Conservation (phyloP, 192 early-diverging fungal genomes). For the Coemansia sp. region DNA sequence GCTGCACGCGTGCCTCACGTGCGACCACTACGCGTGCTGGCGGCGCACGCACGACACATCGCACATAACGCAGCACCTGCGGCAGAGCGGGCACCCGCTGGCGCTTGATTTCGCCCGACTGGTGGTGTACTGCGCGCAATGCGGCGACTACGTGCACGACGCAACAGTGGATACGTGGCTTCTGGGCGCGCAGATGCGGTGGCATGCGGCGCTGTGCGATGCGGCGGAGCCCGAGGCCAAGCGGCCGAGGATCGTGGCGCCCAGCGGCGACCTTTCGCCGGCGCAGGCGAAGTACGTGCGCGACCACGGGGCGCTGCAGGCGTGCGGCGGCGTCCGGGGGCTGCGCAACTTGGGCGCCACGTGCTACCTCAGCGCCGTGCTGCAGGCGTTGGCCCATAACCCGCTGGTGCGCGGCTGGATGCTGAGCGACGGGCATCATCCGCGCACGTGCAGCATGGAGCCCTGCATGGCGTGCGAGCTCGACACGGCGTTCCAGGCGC, state of each 20-base stretch:
- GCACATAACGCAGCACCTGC: constrained; percentile 27
- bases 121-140: constrained; percentile 68
- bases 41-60: constrained; percentile 27
- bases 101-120: constrained; percentile 74
- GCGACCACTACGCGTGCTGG: constrained; percentile 79
- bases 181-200: constrained; percentile 43
- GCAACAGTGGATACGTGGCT: constrained; percentile 59
- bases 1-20: constrained; percentile 78
- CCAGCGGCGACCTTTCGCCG: constrained; percentile 23
- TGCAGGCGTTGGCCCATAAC: constrained; percentile 91
- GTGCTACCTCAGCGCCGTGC: constrained; percentile 93
- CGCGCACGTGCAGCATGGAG: constrained; percentile 55
- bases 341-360: constrained; percentile 91
- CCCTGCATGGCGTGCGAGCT: constrained; percentile 94
- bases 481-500: constrained; percentile 74
- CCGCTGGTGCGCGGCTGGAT: constrained; percentile 87
- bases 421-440: constrained; percentile 85
- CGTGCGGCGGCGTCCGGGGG: constrained; percentile 74
- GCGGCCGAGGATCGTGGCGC: constrained; percentile 33
- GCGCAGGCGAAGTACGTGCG: constrained; percentile 37
- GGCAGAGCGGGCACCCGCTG: constrained; percentile 27
- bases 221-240: constrained; percentile 33
- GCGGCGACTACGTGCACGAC: constrained; percentile 87
- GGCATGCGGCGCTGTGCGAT: constrained; percentile 43
- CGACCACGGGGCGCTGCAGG: constrained; percentile 30